phyloP scores from a whole-genome alignment of 768 basidiomycete species.

The Tricholoma sp. region DNA sequence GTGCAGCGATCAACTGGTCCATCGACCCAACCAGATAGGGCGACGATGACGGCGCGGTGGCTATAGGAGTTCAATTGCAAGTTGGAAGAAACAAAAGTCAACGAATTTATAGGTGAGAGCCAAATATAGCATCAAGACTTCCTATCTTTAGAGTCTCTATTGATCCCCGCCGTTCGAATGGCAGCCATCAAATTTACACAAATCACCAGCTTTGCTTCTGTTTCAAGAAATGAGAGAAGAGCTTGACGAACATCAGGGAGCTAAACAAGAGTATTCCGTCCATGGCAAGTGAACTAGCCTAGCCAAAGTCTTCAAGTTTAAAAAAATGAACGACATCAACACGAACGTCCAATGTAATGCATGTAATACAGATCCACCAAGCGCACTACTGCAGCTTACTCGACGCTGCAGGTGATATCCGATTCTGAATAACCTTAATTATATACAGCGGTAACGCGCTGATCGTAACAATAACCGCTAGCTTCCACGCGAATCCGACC shows the following conservation, averaged over 20 bases:
- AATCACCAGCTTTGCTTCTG: neutral
- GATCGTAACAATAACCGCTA: slow-evolving; percentile 90
- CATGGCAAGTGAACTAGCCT: no score
- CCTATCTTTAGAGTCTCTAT: slow-evolving; percentile 6
- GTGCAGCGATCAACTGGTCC: slow-evolving; percentile 39
- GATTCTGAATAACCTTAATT: slow-evolving; percentile 81
- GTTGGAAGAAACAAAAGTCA: neutral
- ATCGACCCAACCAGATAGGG: slow-evolving; percentile 43
- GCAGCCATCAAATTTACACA: neutral
- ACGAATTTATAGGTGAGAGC: neutral
- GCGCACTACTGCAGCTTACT: slow-evolving; percentile 71
- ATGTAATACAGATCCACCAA: slow-evolving; percentile 3
- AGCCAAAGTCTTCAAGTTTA: neutral
- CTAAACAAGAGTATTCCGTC: no score
- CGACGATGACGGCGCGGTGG: slow-evolving; percentile 33
- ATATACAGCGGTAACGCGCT: slow-evolving; percentile 90
- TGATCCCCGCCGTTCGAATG: neutral
- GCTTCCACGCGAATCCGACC: slow-evolving; percentile 86
- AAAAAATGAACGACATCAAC: neutral
- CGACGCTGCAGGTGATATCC: slow-evolving; percentile 88
- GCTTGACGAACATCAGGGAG: no score
- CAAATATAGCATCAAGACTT: neutral
- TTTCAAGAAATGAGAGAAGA: neutral
- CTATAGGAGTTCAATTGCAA: slow-evolving; percentile 3
- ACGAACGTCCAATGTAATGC: neutral